Conservation (phyloP, 1,284 basidiomycete genomes). For the Tylopilus sp. region DNA sequence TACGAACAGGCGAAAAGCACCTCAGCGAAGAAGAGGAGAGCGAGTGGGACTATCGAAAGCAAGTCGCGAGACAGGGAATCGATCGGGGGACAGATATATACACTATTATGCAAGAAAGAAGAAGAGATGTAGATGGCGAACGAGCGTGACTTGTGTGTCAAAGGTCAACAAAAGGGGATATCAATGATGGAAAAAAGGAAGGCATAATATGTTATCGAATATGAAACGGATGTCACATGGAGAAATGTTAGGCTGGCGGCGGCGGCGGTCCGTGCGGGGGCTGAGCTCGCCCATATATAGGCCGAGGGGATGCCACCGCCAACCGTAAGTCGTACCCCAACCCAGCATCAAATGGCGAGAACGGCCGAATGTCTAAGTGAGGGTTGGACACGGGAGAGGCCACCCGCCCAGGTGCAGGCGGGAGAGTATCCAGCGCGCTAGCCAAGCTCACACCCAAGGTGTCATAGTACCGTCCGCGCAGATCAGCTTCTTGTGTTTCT, state of each 20-base stretch:
- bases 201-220: conserved; percentile 23
- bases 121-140: not conserved
- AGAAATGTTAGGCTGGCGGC: conserved; percentile 4
- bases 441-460: conserved; percentile 17
- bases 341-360: conserved; percentile 41
- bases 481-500: conserved; percentile 68
- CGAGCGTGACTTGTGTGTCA: not conserved
- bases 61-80: not conserved
- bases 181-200: not conserved
- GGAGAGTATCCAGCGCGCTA: conserved; percentile 16
- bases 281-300: not conserved
- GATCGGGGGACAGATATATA: not conserved
- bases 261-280: not conserved
- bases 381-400: conserved; percentile 13
- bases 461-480: conserved; percentile 37
- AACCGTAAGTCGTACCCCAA: conserved; percentile 24
- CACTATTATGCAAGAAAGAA: conserved; percentile 3
- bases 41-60: not conserved
- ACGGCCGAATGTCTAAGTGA: conserved; percentile 37
- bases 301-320: conserved; percentile 7
- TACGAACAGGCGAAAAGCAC: no score
- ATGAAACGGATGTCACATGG: not conserved
- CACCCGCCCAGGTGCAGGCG: conserved; percentile 23
- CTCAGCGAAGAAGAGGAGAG: not conserved
- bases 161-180: conserved; percentile 4